Conservation (phyloP, 495 filamentous ascomycete species). For the Physcia stellaris region DNA sequence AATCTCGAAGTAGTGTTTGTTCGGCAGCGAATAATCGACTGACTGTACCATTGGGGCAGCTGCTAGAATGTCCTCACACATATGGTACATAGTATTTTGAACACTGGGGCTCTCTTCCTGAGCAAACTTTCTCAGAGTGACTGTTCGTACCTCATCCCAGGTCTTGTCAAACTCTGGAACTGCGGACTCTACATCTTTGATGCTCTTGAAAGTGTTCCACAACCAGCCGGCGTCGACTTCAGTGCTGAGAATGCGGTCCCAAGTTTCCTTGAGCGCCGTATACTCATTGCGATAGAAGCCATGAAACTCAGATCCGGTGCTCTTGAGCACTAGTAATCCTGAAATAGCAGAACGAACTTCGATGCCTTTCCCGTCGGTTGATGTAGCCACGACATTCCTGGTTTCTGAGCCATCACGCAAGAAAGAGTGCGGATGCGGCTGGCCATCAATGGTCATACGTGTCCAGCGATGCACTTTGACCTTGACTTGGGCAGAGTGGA, state of each 20-base stretch:
- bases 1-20: conserved; percentile 98
- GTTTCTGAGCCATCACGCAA: conserved; percentile 79
- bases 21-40: conserved; percentile 76
- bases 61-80: conserved; percentile 77
- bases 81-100: conserved; percentile 97
- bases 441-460: conserved; percentile 73
- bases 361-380: conserved; percentile 48
- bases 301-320: conserved; percentile 93
- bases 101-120: conserved; percentile 82
- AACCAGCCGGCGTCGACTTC: conserved; percentile 77
- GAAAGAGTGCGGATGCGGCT: conserved; percentile 94
- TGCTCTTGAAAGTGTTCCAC: conserved; percentile 55
- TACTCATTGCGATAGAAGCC: conserved; percentile 86
- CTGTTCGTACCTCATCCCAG: conserved; percentile 58
- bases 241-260: conserved; percentile 89
- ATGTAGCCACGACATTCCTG: conserved; percentile 53
- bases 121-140: conserved; percentile 88
- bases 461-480: conserved; percentile 84
- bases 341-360: conserved; percentile 55
- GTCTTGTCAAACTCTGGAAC: conserved; percentile 61
- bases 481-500: conserved; percentile 66
- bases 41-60: conserved; percentile 54
- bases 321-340: conserved; percentile 83
- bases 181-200: conserved; percentile 54
- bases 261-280: conserved; percentile 78